These are phyloP conservation scores for Euphrasia confusa DNA, from an alignment of 257 asterid genomes.

Conservation along the genomic window DNA sequence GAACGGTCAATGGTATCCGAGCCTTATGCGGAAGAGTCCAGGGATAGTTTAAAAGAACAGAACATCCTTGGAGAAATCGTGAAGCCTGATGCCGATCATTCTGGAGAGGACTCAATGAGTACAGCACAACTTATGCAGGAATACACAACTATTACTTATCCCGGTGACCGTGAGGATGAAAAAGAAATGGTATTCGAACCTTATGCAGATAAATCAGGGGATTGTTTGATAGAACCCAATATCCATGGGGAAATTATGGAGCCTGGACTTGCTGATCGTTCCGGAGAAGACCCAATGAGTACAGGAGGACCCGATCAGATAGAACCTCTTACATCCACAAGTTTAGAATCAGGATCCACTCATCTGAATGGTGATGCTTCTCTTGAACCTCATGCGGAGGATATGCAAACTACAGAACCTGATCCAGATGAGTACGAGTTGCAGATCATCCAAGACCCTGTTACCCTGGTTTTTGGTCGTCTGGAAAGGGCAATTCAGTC, in stretches of 20 bases:
- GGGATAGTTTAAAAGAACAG: constrained; percentile 16
- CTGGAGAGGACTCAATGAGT: constrained; percentile 23
- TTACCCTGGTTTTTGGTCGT: constrained; percentile 51
- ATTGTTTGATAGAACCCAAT: constrained; percentile 17
- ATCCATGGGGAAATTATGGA: constrained; percentile 28
- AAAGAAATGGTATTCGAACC: constrained; percentile 10
- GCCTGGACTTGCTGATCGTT: constrained; percentile 32
- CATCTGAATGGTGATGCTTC: constrained; percentile 1
- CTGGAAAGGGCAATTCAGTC: constrained; percentile 59
- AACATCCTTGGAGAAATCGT: constrained; percentile 24
- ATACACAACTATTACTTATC: background rate
- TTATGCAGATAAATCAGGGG: constrained; percentile 16
- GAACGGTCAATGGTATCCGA: constrained; percentile 17
- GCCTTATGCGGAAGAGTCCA: constrained; percentile 15
- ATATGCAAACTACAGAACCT: constrained; percentile 34
- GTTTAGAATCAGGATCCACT: constrained; percentile 7
- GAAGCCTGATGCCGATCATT: constrained; percentile 34
- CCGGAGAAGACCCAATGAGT: constrained; percentile 23
- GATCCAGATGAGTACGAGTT: constrained; percentile 62
- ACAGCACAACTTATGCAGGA: constrained; percentile 21
- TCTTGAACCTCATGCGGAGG: constrained; percentile 20
- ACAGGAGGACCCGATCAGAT: constrained; percentile 19
- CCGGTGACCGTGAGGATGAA: constrained; percentile 13
- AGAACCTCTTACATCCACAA: constrained; percentile 8
- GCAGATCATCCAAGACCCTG: constrained; percentile 80